These are phyloP conservation scores for Hyaloscypha finlandica DNA, from an alignment of 495 filamentous ascomycete genomes.

Conservation along the genomic window DNA sequence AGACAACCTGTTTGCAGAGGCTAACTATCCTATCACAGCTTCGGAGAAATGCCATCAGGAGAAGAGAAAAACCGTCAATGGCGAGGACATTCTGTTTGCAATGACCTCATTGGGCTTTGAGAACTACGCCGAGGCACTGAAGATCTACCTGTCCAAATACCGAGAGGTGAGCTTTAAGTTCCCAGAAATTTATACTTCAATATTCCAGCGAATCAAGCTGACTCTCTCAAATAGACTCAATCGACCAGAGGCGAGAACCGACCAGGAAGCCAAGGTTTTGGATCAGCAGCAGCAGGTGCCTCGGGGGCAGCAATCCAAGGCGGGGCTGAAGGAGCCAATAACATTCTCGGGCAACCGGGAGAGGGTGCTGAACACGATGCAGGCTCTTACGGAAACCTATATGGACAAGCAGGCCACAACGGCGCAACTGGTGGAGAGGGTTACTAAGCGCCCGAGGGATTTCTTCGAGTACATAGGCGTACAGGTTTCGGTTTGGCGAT, in stretches of 20 bases:
- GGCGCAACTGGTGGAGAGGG: slow-evolving; percentile 57
- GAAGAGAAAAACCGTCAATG: slow-evolving; percentile 98
- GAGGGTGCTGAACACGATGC: slow-evolving; percentile 61
- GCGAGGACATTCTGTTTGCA: slow-evolving; percentile 96
- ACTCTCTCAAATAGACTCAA: slow-evolving; percentile 58
- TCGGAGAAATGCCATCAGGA: slow-evolving; percentile 99
- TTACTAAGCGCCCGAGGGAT: slow-evolving; percentile 19
- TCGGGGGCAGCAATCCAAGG: slow-evolving; percentile 53
- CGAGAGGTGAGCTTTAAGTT: slow-evolving; percentile 76
- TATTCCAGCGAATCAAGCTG: slow-evolving; percentile 17
- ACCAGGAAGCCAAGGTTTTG: slow-evolving; percentile 66
- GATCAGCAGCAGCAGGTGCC: slow-evolving; percentile 48
- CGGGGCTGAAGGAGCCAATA: slow-evolving; percentile 56
- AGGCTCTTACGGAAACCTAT: slow-evolving; percentile 59
- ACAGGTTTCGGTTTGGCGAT: slow-evolving; percentile 15
- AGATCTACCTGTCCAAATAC: slow-evolving; percentile 97
- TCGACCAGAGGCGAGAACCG: slow-evolving; percentile 73
- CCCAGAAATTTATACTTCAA: not conserved
- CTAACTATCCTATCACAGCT: slow-evolving; percentile 55
- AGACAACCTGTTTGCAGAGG: slow-evolving; percentile 14
- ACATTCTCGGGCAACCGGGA: slow-evolving; percentile 56
- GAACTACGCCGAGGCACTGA: slow-evolving; percentile 96
- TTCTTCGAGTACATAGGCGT: slow-evolving; percentile 15
- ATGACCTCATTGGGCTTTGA: slow-evolving; percentile 99
- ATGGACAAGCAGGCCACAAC: slow-evolving; percentile 70